Base-by-base conservation (phyloP, 2,329 filamentous ascomycete genomes). In the Trematosphaeria pertusa region DNA sequence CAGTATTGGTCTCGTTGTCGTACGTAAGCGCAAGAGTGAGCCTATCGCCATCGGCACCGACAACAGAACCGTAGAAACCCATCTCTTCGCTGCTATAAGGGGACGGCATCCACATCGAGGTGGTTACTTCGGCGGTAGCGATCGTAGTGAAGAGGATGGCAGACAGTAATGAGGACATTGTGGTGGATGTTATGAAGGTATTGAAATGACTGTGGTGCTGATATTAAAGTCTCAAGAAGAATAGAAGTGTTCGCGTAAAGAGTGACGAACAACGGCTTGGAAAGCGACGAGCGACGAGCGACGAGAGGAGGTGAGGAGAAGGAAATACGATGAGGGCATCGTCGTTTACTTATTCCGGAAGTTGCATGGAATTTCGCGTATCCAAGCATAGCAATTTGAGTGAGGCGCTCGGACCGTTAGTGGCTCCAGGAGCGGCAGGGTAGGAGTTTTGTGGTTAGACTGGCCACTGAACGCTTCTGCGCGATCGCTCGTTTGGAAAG, bases 41-140 rank as follows among this genome's bases (percentile, higher is more conserved):
- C 17, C 50, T 51, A 14, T 58, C 63, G 7, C 54, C 52, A 7
- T 54, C 33, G 15, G 50, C 52, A 2, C 45, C 48, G 18, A 70
- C 37, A 4, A 68, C 56, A 1, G 64, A 66, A 9, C 37, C 64
- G 19, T 56, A 20, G 41, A 59, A 62, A 2, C 45, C 49, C 7
- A 52, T 28, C 6, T 58, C 44, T 3, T 41, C 28, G 17, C 47
- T 46, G 22, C 24, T 22, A 24, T 19, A 46, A 40, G 14, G 43
- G 35, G 21, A 58, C 43, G 63, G 62, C 37, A 67, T 39, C 61
- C 64, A 66, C 9, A 65, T 53, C 2, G 62, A 61, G 6, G 65
- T 67, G 4, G 64, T 69, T 11, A 65, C 17, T 19, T 62, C 42
- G 7, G 65, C 64, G n/a, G 59, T 39, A 12, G 56, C 59, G 11